Base-by-base conservation (phyloP, 148 eudicot species). In the Silene conica region DNA sequence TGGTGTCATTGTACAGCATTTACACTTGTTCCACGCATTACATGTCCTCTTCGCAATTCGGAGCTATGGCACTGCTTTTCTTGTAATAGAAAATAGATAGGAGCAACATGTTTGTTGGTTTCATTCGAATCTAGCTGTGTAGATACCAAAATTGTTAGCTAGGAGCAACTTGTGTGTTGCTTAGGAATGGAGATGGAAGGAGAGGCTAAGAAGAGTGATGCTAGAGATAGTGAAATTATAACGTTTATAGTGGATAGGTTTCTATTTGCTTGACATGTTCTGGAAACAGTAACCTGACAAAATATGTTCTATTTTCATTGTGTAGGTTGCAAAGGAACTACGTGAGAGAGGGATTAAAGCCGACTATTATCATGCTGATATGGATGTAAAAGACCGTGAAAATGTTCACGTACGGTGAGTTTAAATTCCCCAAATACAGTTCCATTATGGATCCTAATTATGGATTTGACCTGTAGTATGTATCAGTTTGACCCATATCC, bases 301-400 rank as follows among this genome's bases (percentile, higher is more conserved):
- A 55, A 58, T 76, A 55, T 48, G 28, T 48, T 73, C 46, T 69
- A 61, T 52, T n/a, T 72, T 13, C 69, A 50, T 60, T 48, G 56
- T 79, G 43, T 82, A 95, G 99, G 91, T 96, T 82, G 94, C 97
- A 14, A 89, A 83, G 77, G 99, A 96, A 81, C 81, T 96, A 71
- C 88, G 87, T 52, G 95, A 86, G 67, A 87, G 86, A 78, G 92
- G 91, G 76, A 88, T 96, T 68, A 86, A 90, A 54, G 99, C 99
- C 75, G 91, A 87, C 80, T 78, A 84, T 81, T 96, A 96, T 77
- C 99, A 96, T 78, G 99, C 99, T 67, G 94, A 96, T 86, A 96
- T 92, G 97, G 97, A 92, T 82, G 97, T 77, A 77, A 81, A 79
- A 80, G 82, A 82, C 73, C 94, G 99, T 72, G 94, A 92, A 81